Conservation (phyloP, 2,329 filamentous ascomycete species). For the Blastomyces emzantsi region DNA sequence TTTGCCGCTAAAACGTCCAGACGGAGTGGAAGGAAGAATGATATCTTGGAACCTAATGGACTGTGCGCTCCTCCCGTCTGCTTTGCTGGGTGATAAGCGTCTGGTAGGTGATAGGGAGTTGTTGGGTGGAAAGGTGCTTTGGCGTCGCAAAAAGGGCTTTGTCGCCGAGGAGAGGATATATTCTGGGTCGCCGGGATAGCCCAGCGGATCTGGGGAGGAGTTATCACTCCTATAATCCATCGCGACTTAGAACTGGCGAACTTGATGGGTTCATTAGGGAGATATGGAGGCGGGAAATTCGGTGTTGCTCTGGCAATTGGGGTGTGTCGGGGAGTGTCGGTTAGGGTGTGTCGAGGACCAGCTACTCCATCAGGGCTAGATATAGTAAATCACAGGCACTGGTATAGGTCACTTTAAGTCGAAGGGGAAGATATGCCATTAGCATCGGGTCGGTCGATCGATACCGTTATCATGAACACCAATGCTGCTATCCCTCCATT, state of each 20-base stretch:
- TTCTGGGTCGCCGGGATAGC: slow-evolving; percentile 34
- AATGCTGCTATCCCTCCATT: neutral
- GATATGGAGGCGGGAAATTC: neutral
- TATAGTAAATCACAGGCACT: neutral
- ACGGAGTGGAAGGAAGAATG: slow-evolving; percentile 32
- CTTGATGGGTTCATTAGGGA: slow-evolving; percentile 1
- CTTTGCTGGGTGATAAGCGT: slow-evolving; percentile 16
- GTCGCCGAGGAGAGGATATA: slow-evolving; percentile 37
- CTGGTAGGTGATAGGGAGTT: slow-evolving; percentile 29
- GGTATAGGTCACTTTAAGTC: neutral
- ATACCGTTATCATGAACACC: neutral
- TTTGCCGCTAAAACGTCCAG: slow-evolving; percentile 20
- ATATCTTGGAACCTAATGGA: slow-evolving; percentile 37
- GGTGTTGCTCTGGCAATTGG: neutral
- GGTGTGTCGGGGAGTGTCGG: neutral
- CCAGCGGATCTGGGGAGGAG: slow-evolving; percentile 37
- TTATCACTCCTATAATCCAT: slow-evolving; percentile 31
- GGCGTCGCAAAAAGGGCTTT: slow-evolving; percentile 31
- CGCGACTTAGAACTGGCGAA: slow-evolving; percentile 6
- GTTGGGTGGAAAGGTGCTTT: slow-evolving; percentile 33
- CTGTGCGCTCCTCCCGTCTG: slow-evolving; percentile 26
- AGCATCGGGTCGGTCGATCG: neutral
- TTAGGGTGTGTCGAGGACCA: neutral
- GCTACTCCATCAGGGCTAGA: neutral
- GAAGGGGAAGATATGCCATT: neutral